phyloP scores from a whole-genome alignment of 495 filamentous ascomycete species.

The Paragyromitra xinjiangensis region DNA sequence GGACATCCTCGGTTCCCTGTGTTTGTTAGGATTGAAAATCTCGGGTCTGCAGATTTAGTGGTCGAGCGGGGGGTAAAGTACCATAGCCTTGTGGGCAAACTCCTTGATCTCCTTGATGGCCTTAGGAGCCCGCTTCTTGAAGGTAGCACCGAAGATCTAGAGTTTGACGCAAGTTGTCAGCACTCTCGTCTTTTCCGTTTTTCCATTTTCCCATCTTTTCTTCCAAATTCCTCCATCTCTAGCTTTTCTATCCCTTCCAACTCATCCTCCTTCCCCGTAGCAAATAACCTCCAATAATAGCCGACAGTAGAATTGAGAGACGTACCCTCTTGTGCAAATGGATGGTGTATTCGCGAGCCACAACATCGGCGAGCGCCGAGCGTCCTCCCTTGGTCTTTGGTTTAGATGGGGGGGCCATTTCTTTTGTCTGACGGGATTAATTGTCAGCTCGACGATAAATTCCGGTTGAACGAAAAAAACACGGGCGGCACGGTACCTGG shows the following conservation, averaged over 20 bases:
- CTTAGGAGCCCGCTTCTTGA: conserved; percentile 99
- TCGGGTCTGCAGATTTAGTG: not conserved
- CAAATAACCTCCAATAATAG: conserved; percentile 12
- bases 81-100: conserved; percentile 94
- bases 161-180: conserved; percentile 19
- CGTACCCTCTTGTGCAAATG: conserved; percentile 99
- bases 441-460: conserved; percentile 31
- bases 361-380: conserved; percentile 97
- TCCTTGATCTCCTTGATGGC: conserved; percentile 99
- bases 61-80: conserved; percentile 61
- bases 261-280: conserved; percentile 37
- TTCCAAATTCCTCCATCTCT: conserved; percentile 7
- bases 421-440: conserved; percentile 58
- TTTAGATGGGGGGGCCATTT: conserved; percentile 76
- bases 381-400: conserved; percentile 77
- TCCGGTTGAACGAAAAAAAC: not conserved
- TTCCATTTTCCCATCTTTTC: not conserved
- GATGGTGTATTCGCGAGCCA: conserved; percentile 99
- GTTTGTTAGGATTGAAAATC: conserved; percentile 7
- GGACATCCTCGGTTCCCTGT: conserved; percentile 96
- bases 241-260: conserved; percentile 41
- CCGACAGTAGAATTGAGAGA: conserved; percentile 59
- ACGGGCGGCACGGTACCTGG: conserved; percentile 24
- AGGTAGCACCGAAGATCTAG: conserved; percentile 92
- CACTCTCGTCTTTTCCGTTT: conserved; percentile 19